Evolutionary conservation across 2,329 filamentous ascomycete species (phyloP).

Genomic region (Massarina eburnea): DNA sequence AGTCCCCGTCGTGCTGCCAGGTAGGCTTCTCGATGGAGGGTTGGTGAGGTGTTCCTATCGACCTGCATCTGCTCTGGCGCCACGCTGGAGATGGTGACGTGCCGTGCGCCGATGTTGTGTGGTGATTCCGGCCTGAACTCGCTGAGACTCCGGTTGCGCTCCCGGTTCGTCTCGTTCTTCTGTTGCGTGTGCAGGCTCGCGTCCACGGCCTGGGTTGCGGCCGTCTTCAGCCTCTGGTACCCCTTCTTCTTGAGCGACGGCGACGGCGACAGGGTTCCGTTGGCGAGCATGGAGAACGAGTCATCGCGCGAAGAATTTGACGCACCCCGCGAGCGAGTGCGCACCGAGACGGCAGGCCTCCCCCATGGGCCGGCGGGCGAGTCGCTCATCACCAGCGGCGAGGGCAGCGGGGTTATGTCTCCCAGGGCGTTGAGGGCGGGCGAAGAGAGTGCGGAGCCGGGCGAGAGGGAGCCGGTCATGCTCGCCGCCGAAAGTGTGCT

Average conservation of each 20-base stretch:
- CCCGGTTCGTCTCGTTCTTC: conserved; percentile 50
- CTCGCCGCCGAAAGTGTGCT: conserved; percentile 47
- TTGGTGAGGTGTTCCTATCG: conserved; percentile 54
- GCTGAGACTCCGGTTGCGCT: conserved; percentile 80
- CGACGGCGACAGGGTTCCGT: conserved; percentile 39
- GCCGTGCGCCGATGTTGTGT: conserved; percentile 66
- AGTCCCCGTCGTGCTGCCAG: conserved; percentile 78
- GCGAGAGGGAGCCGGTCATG: conserved; percentile 49
- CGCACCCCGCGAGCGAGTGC: conserved; percentile 39
- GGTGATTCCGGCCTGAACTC: conserved; percentile 79
- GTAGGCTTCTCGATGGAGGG: conserved; percentile 75
- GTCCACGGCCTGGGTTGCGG: conserved; percentile 43
- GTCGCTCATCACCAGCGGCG: conserved; percentile 48
- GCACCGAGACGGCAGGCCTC: conserved; percentile 30
- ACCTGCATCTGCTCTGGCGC: conserved; percentile 46
- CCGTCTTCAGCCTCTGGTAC: conserved; percentile 48
- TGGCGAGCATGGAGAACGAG: conserved; percentile 28
- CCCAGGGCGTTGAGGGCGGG: conserved; percentile 51
- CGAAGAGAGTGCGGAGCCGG: conserved; percentile 49
- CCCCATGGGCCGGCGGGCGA: conserved; percentile 47
- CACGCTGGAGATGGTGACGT: conserved; percentile 64
- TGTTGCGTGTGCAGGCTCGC: conserved; percentile 33
- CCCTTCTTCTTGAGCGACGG: conserved; percentile 50
- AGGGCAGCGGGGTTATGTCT: conserved; percentile 56
- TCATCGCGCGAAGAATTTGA: conserved; percentile 35